phyloP scores from a whole-genome alignment of 129 eudicot genomes.

The Deinandra increscens region DNA sequence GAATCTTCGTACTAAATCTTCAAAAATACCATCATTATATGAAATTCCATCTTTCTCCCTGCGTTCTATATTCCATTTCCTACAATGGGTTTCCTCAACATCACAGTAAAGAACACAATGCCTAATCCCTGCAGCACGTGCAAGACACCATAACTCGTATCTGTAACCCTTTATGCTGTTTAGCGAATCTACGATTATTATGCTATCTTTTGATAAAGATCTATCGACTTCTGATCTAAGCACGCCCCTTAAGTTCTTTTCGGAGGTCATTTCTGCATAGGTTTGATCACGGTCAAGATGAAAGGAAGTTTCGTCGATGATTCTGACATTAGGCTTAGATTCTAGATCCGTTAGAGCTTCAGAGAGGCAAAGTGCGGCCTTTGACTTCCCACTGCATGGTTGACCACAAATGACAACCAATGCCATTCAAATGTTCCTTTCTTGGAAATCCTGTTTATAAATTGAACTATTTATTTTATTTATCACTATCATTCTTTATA shows the following conservation, averaged over 20 bases:
- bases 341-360: conserved; percentile 75
- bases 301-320: conserved; percentile 72
- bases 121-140: conserved; percentile 92
- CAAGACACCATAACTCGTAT: conserved; percentile 96
- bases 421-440: conserved; percentile 52
- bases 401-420: conserved; percentile 92
- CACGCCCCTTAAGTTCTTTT: conserved; percentile 88
- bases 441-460: conserved; percentile 21
- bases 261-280: conserved; percentile 85
- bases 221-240: conserved; percentile 99
- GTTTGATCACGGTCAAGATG: conserved; percentile 84
- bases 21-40: conserved; percentile 66
- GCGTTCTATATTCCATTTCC: conserved; percentile 76
- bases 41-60: conserved; percentile 44
- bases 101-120: conserved; percentile 80
- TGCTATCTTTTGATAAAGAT: conserved; percentile 70
- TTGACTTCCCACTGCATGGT: conserved; percentile 97
- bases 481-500: background rate
- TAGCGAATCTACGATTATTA: conserved; percentile 79
- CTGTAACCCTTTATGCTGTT: conserved; percentile 96
- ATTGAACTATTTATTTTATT: background rate
- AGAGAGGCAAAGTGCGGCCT: conserved; percentile 59
- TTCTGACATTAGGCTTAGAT: conserved; percentile 50
- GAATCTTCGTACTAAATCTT: conserved; percentile 79
- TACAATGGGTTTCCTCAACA: conserved; percentile 61